Percentiles rank a stretch among this genome's conserved stretches.
Conservation (phyloP, 2,329 filamentous ascomycete genomes). For the Teratosphaeria gauchensis region DNA sequence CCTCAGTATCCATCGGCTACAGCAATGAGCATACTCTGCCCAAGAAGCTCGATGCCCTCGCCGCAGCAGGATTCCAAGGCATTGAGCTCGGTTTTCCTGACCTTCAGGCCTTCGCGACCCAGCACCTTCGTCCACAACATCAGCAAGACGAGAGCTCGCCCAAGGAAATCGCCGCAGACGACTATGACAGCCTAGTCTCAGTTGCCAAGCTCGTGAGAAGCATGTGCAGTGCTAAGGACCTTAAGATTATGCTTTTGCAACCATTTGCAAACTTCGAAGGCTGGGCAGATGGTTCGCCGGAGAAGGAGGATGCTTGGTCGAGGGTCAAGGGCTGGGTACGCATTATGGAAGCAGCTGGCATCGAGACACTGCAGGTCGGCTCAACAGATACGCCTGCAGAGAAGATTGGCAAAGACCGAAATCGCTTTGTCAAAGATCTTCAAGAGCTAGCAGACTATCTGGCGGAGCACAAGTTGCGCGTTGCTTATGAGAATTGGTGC, state of each 20-base stretch:
- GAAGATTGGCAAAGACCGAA: conserved; percentile 42
- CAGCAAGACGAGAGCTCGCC: conserved; percentile 4
- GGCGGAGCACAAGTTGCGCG: conserved; percentile 44
- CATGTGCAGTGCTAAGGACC: conserved; percentile 43
- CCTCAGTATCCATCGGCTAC: conserved; percentile 47
- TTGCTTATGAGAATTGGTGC: conserved; percentile 77
- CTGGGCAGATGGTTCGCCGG: conserved; percentile 50
- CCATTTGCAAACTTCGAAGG: conserved; percentile 71
- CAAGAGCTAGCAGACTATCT: conserved; percentile 55
- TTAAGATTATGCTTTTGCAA: conserved; percentile 62
- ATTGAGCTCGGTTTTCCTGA: conserved; percentile 71
- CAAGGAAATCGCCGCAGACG: conserved; percentile 42
- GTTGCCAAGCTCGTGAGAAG: conserved; percentile 47
- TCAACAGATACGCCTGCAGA: conserved; percentile 52
- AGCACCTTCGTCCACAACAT: conserved; percentile 34
- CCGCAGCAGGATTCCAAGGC: conserved; percentile 54
- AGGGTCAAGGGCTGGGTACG: conserved; percentile 58
- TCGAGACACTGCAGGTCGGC: conserved; percentile 60
- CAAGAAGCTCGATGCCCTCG: conserved; percentile 52
- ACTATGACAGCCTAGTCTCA: conserved; percentile 49
- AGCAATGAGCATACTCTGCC: conserved; percentile 43
- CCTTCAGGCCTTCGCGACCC: conserved; percentile 52
- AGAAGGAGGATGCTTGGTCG: conserved; percentile 53
- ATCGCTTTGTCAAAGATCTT: conserved; percentile 51
- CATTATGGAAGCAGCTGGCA: conserved; percentile 61